These are phyloP conservation scores for Phytophthora sp. DNA, from an alignment of 352 stramenopile species.

Conservation along the genomic window DNA sequence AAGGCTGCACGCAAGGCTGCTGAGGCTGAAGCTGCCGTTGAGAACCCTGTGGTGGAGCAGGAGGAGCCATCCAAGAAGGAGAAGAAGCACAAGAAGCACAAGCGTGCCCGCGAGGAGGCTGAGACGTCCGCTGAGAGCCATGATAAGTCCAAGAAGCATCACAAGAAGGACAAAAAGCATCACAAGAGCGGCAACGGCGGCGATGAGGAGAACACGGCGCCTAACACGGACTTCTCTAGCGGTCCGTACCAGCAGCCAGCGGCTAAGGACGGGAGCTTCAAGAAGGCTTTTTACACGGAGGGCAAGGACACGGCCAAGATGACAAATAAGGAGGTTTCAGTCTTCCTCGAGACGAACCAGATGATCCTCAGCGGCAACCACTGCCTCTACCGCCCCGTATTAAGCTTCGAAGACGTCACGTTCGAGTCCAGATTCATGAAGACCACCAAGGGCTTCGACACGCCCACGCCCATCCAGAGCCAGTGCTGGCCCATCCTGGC, in stretches of 20 bases:
- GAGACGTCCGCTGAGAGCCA: conserved; percentile 42
- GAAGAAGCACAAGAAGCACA: conserved; percentile 42
- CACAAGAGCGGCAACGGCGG: conserved; percentile 66
- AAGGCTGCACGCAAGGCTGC: conserved; percentile 48
- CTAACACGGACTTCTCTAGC: conserved; percentile 63
- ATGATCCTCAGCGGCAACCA: conserved; percentile 88
- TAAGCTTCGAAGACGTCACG: conserved; percentile 71
- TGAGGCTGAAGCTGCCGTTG: conserved; percentile 16
- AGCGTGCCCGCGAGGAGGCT: conserved; percentile 39
- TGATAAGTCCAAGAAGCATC: conserved; percentile 50
- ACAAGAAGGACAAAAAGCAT: conserved; percentile 43
- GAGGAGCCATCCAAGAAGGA: conserved; percentile 20
- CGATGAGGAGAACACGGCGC: conserved; percentile 10
- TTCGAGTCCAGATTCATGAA: conserved; percentile 91
- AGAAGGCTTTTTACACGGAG: conserved; percentile 88
- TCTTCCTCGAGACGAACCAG: conserved; percentile 87
- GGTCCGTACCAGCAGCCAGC: conserved; percentile 78
- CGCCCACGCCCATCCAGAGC: conserved; percentile 97
- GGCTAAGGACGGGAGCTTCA: conserved; percentile 72
- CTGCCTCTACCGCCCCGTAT: conserved; percentile 88
- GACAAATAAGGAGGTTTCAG: conserved; percentile 79
- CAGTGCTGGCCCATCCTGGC: conserved; percentile 95
- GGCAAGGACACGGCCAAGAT: conserved; percentile 70
- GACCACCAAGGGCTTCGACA: conserved; percentile 87
- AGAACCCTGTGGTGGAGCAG: conserved; percentile 6